Conservation (phyloP, 352 stramenopile species). For the Pythium biforme region DNA sequence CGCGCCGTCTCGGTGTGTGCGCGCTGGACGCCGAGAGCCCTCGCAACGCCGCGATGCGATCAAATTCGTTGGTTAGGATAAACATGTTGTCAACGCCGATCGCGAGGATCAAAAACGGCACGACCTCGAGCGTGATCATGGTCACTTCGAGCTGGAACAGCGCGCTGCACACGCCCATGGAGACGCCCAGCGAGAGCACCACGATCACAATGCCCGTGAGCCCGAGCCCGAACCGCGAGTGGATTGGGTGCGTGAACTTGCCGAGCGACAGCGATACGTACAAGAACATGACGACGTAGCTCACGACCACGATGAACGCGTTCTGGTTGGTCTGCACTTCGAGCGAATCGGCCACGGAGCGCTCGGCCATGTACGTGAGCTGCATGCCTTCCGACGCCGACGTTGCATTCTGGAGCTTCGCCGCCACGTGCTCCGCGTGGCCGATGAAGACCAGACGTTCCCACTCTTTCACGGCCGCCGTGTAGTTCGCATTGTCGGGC, state of each 20-base stretch:
- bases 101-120: slow-evolving; percentile 89
- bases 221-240: slow-evolving; percentile 78
- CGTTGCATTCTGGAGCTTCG: slow-evolving; percentile 6
- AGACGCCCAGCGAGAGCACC: slow-evolving; percentile 66
- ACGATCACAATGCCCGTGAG: slow-evolving; percentile 87
- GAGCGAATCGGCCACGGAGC: slow-evolving; percentile 82
- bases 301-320: slow-evolving; percentile 84
- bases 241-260: slow-evolving; percentile 58
- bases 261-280: slow-evolving; percentile 88
- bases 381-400: slow-evolving; percentile 46
- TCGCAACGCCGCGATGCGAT: slow-evolving; percentile 51
- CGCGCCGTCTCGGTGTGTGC: slow-evolving; percentile 26
- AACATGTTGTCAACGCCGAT: slow-evolving; percentile 94
- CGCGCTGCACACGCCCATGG: slow-evolving; percentile 65
- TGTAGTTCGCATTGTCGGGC: slow-evolving; percentile 72
- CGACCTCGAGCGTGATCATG: slow-evolving; percentile 91
- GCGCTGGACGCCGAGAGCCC: slow-evolving; percentile 34
- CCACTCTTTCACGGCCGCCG: slow-evolving; percentile 70
- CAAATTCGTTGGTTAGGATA: slow-evolving; percentile 88
- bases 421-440: slow-evolving; percentile 24
- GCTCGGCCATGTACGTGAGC: slow-evolving; percentile 85
- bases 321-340: slow-evolving; percentile 87
- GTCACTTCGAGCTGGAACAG: slow-evolving; percentile 80
- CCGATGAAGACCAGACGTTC: slow-evolving; percentile 77
- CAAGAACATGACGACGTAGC: slow-evolving; percentile 89